A percentile compares a stretch with the other conserved stretches of the same genome.
Evolutionary conservation across 1,139 yeast species (phyloP).

Genomic region (Geotrichum restrictum): DNA sequence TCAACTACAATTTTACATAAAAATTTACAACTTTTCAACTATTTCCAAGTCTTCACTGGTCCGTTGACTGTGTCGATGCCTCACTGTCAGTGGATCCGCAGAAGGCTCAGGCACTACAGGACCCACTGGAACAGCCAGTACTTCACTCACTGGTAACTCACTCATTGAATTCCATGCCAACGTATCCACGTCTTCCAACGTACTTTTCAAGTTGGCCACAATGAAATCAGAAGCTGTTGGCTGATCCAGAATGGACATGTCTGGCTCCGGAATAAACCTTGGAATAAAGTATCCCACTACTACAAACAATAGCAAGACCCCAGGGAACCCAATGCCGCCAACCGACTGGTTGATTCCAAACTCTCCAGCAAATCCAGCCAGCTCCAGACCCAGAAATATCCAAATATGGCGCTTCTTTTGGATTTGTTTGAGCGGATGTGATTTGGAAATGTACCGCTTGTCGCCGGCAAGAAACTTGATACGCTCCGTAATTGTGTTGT

Average conservation of each 20-base stretch:
- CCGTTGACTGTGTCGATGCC: not conserved
- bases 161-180: not conserved
- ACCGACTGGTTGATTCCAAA: slow-evolving; percentile 80
- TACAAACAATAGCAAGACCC: slow-evolving; percentile 66
- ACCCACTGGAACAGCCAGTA: too few species aligned
- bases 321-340: slow-evolving; percentile 95
- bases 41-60: not conserved
- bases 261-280: slow-evolving; percentile 55
- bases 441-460: slow-evolving; percentile 36
- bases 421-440: slow-evolving; percentile 37
- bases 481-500: slow-evolving; percentile 60
- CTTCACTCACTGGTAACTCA: too few species aligned
- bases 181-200: slow-evolving; percentile 3
- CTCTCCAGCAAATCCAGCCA: slow-evolving; percentile 65
- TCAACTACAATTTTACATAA: not conserved
- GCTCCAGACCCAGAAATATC: slow-evolving; percentile 54
- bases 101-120: not conserved
- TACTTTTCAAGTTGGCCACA: slow-evolving; percentile 37
- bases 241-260: slow-evolving; percentile 61
- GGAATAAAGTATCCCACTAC: slow-evolving; percentile 62
- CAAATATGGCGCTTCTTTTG: slow-evolving; percentile 42
- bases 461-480: slow-evolving; percentile 67
- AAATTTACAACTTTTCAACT: not conserved
- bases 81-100: not conserved
- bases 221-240: slow-evolving; percentile 66